Base-by-base conservation (phyloP, 352 stramenopile species). In the Elongisporangium senticosum region DNA sequence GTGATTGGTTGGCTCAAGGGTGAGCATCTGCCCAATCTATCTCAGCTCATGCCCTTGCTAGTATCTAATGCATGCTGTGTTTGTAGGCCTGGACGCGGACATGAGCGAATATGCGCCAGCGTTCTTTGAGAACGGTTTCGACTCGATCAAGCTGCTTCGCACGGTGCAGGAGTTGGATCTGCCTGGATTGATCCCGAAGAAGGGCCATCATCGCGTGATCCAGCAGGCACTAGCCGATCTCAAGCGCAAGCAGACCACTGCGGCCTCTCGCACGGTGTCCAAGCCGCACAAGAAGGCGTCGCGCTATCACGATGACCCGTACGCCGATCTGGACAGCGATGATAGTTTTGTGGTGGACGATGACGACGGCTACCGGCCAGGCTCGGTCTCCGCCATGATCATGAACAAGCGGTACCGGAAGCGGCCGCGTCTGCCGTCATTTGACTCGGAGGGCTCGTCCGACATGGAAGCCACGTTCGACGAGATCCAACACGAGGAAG, bases 61-160 rank as follows among this genome's bases (percentile, higher is more conserved):
- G 19, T 49, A 26, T 21, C 20, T 11, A 23, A 40, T 40, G 47
- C 7, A 24, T 4, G 3, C 21, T 11, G 23, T 39, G 21, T 3
- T 39, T 7, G 54, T 67, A 63, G 64, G 70, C 2, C 65, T 95
- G 15, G 79, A 77, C 15, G 80, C 90, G 7, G 82, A 93, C 58
- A 95, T 95, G 86, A 92, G 82, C 24, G 71, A 86, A 52, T 95
- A 95, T 59, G 80, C 75, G n/a, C 69, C 72, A 14, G 74, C 83
- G 23, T 93, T 95, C 60, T 93, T 95, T 47, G 86, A 93, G 51
- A 93, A 95, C 54, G 83, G 86, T 1, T 95, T 95, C 50, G 86
- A 95, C 57, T 93, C 83, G 53, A 86, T 95, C 57, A 91, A 95
- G 64, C 66, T 93, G 22, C 66, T 95, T 10, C 86, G 77, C 52